A percentile compares a stretch with the other conserved stretches of the same genome.
Conservation (phyloP, 371 early-diverging fungal genomes). For the Actinomucor elegans region DNA sequence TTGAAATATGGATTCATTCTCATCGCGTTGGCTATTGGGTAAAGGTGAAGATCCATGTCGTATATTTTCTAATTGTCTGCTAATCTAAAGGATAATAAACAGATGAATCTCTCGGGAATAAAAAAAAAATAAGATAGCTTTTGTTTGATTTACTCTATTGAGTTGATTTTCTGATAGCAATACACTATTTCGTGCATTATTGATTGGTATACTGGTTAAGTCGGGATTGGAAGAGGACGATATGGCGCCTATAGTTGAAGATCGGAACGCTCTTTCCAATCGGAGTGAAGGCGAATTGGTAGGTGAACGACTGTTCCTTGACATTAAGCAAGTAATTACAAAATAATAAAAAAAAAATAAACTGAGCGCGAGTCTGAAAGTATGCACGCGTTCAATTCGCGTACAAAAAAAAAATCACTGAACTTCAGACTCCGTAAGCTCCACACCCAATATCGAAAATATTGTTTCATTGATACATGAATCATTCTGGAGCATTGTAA, state of each 20-base stretch:
- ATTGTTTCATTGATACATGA: neutral
- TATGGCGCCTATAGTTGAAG: conserved; percentile 1
- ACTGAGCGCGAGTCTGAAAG: too few relatives aligned
- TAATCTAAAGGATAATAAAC: too few relatives aligned
- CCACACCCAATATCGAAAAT: too few relatives aligned
- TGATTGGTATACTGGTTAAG: neutral
- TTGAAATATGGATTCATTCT: neutral
- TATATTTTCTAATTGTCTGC: conserved; percentile 37
- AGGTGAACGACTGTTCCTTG: conserved; percentile 14
- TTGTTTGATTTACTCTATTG: conserved; percentile 30
- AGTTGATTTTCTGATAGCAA: conserved; percentile 42
- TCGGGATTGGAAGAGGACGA: neutral
- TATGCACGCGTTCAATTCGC: too few relatives aligned
- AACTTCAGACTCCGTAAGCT: neutral
- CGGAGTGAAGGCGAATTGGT: conserved; percentile 18
- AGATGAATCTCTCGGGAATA: too few relatives aligned
- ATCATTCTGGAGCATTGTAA: too few relatives aligned
- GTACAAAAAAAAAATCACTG: neutral
- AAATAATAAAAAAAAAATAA: neutral
- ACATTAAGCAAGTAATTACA: conserved; percentile 7
- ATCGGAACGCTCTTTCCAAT: conserved; percentile 12
- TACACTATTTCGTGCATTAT: conserved; percentile 6
- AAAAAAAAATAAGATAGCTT: too few relatives aligned
- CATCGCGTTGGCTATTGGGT: conserved; percentile 3
- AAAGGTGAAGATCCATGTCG: conserved; percentile 23